Conservation (phyloP, 805 yeast genomes). For the Soucietia sequanensis region DNA sequence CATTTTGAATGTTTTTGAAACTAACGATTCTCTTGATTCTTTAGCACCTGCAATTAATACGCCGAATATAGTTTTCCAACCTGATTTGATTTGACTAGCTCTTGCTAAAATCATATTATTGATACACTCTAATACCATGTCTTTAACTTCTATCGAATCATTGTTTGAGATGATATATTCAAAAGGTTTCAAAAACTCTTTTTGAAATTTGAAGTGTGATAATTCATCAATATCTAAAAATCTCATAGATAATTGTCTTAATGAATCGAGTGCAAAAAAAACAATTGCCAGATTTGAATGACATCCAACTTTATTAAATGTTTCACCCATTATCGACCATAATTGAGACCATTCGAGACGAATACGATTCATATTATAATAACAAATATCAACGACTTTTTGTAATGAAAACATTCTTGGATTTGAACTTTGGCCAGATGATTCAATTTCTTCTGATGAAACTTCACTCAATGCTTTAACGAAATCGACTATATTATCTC, state of each 20-base stretch:
- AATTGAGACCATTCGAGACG: conserved; percentile 94
- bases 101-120: conserved; percentile 80
- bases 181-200: conserved; percentile 89
- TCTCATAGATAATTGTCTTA: conserved; percentile 88
- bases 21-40: conserved; percentile 56
- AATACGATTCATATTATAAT: conserved; percentile 95
- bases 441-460: conserved; percentile 85
- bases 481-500: conserved; percentile 82
- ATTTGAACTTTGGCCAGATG: conserved; percentile 74
- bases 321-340: conserved; percentile 91
- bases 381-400: conserved; percentile 95
- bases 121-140: conserved; percentile 87
- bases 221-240: conserved; percentile 92
- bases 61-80: conserved; percentile 89
- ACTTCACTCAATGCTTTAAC: conserved; percentile 85
- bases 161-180: conserved; percentile 73
- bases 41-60: conserved; percentile 74
- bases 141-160: conserved; percentile 67
- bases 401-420: conserved; percentile 93
- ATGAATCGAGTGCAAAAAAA: conserved; percentile 88
- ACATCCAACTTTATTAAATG: conserved; percentile 82
- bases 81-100: conserved; percentile 75
- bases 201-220: conserved; percentile 93
- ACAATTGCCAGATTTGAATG: conserved; percentile 74
- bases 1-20: conserved; percentile 61